These are phyloP conservation scores for Coemansia sp. DNA, from an alignment of 192 early-diverging fungal genomes.

Conservation along the genomic window DNA sequence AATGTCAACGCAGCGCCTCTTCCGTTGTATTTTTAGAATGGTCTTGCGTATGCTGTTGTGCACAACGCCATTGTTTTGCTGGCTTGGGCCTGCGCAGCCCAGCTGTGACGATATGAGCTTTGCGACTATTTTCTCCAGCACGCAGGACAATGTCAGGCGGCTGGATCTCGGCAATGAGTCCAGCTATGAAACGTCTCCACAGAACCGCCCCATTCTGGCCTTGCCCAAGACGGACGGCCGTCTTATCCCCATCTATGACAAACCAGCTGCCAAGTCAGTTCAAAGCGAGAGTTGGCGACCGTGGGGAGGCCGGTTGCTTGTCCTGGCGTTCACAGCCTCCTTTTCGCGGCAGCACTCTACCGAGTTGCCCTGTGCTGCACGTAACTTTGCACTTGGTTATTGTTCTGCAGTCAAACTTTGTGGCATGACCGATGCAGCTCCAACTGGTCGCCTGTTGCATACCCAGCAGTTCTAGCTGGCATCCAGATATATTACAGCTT, in stretches of 20 bases:
- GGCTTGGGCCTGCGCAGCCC: conserved; percentile 1
- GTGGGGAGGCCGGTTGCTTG: background rate
- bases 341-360: background rate
- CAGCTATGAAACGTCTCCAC: background rate
- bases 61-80: conserved; percentile 1
- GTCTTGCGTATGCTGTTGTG: conserved; percentile 2
- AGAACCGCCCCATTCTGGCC: background rate
- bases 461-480: background rate
- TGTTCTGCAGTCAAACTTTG: background rate
- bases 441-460: background rate
- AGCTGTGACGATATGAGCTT: background rate
- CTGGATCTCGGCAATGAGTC: background rate
- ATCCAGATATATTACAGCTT: background rate
- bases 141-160: background rate
- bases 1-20: background rate
- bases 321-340: background rate
- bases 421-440: background rate
- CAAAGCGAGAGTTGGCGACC: background rate
- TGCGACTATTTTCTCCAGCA: conserved; percentile 6
- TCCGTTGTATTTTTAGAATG: conserved; percentile 6
- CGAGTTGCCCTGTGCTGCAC: background rate
- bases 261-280: background rate
- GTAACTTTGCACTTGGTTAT: background rate
- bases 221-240: background rate
- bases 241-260: background rate